These are phyloP conservation scores for Tephrocybe rancida DNA, from an alignment of 768 basidiomycete genomes.

Conservation along the genomic window DNA sequence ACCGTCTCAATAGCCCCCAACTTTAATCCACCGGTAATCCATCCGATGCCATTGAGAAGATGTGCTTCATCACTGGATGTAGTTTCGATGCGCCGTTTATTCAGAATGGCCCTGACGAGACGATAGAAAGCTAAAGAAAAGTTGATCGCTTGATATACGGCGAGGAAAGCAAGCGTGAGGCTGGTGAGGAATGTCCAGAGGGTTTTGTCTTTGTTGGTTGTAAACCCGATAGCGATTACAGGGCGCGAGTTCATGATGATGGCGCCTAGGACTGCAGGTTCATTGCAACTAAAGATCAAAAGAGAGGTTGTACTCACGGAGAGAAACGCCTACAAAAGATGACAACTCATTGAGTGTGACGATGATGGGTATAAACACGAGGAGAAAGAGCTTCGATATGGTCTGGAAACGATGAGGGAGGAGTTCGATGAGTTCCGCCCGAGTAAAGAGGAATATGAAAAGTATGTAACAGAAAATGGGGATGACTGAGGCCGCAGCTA, in stretches of 20 bases:
- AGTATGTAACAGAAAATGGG: constrained; percentile 66
- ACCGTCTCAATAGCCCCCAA: constrained; percentile 67
- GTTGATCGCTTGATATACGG: constrained; percentile 56
- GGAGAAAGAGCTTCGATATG: constrained; percentile 45
- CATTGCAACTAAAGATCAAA: neutral
- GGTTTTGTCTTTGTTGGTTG: constrained; percentile 30
- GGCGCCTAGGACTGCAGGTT: constrained; percentile 11
- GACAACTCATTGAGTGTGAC: constrained; percentile 58
- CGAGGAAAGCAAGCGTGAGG: constrained; percentile 61
- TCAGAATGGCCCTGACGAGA: constrained; percentile 48
- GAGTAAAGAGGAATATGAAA: constrained; percentile 63
- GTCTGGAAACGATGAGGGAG: constrained; percentile 53
- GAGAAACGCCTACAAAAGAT: constrained; percentile 63
- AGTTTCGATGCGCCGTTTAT: constrained; percentile 55
- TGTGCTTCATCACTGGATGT: constrained; percentile 45
- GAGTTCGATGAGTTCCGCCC: constrained; percentile 48
- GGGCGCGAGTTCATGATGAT: neutral
- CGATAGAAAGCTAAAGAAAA: constrained; percentile 65
- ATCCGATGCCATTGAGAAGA: constrained; percentile 62
- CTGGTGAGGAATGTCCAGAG: constrained; percentile 62
- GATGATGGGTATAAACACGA: constrained; percentile 58
- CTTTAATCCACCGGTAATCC: constrained; percentile 64
- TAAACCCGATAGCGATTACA: constrained; percentile 44
- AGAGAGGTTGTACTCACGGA: constrained; percentile 44
- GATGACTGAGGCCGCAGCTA: constrained; percentile 60